Conservation (phyloP, 2,329 filamentous ascomycete genomes). For the Leptosphaerulina australis region DNA sequence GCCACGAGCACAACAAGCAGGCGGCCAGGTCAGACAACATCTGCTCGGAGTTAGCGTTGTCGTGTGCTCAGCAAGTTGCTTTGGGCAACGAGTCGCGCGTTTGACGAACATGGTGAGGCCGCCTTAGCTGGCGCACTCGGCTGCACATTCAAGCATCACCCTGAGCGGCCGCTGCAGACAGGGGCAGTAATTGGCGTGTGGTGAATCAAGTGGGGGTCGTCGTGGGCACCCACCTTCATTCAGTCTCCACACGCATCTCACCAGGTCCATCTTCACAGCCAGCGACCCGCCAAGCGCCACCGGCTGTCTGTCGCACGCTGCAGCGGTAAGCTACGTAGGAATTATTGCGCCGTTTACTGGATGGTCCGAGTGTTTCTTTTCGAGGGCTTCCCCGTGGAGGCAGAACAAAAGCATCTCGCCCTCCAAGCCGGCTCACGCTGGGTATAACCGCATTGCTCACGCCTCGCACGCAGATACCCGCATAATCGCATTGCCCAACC, state of each 20-base stretch:
- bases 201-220: conserved; percentile 24
- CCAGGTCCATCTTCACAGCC: conserved; percentile 10
- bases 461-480: neutral
- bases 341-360: conserved; percentile 35
- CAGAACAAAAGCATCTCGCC: conserved; percentile 11
- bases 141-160: conserved; percentile 23
- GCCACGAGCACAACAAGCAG: neutral
- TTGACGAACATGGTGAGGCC: conserved; percentile 12
- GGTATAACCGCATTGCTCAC: conserved; percentile 2
- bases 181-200: conserved; percentile 20
- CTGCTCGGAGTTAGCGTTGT: neutral
- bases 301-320: conserved; percentile 33
- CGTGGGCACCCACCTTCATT: conserved; percentile 29
- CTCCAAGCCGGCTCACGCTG: conserved; percentile 8
- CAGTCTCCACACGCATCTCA: conserved; percentile 21
- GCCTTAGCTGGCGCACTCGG: conserved; percentile 21
- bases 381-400: conserved; percentile 27
- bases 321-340: conserved; percentile 26
- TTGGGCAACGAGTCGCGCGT: conserved; percentile 11
- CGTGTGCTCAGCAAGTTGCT: conserved; percentile 2
- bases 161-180: conserved; percentile 15
- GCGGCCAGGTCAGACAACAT: neutral
- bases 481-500: neutral
- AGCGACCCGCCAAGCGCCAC: conserved; percentile 30
- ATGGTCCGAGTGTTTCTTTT: conserved; percentile 17